Base-by-base conservation (phyloP, 176 grass and related monocot species). In the Cocos nucifera region DNA sequence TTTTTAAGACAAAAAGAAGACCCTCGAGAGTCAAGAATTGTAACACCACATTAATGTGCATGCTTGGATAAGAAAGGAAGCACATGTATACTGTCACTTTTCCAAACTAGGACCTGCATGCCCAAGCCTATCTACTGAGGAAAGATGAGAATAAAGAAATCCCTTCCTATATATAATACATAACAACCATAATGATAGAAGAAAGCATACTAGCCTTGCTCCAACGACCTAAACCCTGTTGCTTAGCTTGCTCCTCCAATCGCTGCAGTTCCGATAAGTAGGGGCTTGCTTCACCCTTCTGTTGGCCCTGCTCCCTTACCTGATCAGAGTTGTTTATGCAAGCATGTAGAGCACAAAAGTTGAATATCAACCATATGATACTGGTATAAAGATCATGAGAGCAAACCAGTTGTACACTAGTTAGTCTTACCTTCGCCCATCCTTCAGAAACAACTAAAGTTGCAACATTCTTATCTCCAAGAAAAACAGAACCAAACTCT, bases 401-500 rank as follows among this genome's bases (percentile, higher is more conserved):
- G 6, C 15, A n/a, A 56, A 5, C 56, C 51, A 52, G 49, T 17
- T 4, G 64, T 17, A 49, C 18, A 66, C 35, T 44, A 22, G 22
- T 56, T 54, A 35, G 51, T 3, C 22, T 64, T 71, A 96, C 94
- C 82, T 81, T 98, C 49, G 84, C 84, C 94, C 94, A 98, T 85
- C 94, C 94, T 61, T 80, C 79, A 73, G 84, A 61, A 77, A 98
- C 84, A 57, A 98, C 72, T 5, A 75, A 78, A 58, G 68, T 78
- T 17, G 94, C 84, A 5, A 98, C 69, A 54, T 89, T 98, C 78
- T 98, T 88, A 57, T 98, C 88, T 16, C 79, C 79, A 9, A 93
- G 82, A 77, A 79, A 98, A 73, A 98, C 82, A 62, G 94, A 85
- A 51, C 94, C 94, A 56, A 92, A 98, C 63, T 98, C 94, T 62